phyloP scores from a whole-genome alignment of 305 asterid species.

The Fraxinus greggii region DNA sequence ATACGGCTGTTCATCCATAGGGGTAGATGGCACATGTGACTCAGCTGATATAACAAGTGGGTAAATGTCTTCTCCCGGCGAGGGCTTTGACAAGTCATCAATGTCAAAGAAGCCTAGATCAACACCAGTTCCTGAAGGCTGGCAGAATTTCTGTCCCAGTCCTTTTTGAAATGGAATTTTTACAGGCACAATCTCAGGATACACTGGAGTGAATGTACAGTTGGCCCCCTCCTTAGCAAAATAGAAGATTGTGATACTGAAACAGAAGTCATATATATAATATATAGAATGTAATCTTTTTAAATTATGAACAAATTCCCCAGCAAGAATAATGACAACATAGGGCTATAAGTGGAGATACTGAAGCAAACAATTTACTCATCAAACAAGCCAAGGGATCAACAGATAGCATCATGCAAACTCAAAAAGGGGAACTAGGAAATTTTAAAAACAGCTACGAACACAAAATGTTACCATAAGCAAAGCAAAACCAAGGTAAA shows the following conservation, averaged over 20 bases:
- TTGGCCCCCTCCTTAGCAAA: slow-evolving; percentile 75
- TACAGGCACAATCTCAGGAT: slow-evolving; percentile 72
- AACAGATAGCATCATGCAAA: background rate
- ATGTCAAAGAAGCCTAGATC: slow-evolving; percentile 83
- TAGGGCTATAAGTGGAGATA: background rate
- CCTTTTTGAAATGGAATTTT: slow-evolving; percentile 68
- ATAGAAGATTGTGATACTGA: slow-evolving; percentile 71
- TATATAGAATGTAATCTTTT: background rate
- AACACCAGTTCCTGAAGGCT: slow-evolving; percentile 79
- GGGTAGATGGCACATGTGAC: slow-evolving; percentile 35
- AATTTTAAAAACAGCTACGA: background rate
- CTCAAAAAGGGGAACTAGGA: background rate
- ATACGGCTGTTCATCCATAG: slow-evolving; percentile 26
- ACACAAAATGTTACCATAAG: background rate
- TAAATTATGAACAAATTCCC: background rate
- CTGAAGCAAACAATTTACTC: background rate
- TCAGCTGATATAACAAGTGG: slow-evolving; percentile 81
- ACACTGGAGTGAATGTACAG: slow-evolving; percentile 57
- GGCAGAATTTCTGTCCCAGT: slow-evolving; percentile 72
- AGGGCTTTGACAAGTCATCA: slow-evolving; percentile 74
- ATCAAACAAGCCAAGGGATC: background rate
- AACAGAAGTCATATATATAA: slow-evolving; percentile 27
- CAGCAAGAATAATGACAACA: background rate
- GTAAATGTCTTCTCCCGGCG: slow-evolving; percentile 60
- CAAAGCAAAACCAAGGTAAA: background rate